phyloP scores from a whole-genome alignment of 441 rosid genomes.

The Adansonia gregorii region DNA sequence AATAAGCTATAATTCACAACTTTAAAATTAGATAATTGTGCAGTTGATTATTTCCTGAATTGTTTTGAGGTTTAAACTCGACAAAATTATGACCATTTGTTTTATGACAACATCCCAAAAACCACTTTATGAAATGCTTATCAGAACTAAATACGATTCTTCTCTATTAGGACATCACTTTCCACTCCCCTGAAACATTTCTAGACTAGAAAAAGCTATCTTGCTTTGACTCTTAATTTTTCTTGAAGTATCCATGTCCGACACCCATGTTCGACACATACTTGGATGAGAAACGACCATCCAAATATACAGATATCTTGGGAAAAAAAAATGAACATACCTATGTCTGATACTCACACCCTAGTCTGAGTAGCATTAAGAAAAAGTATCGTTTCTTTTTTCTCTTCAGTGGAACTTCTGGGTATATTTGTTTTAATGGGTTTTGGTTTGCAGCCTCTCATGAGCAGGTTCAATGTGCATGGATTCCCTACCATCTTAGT shows the following conservation, averaged over 20 bases:
- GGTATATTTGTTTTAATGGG: slow-evolving; percentile 30
- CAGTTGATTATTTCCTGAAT: neutral
- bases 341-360: too few species aligned
- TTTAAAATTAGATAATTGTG: neutral
- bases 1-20: slow-evolving; percentile 1
- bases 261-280: too few species aligned
- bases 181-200: neutral
- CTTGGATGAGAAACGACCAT: too few species aligned
- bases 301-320: too few species aligned
- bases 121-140: slow-evolving; percentile 4
- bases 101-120: neutral
- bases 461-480: slow-evolving; percentile 98
- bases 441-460: slow-evolving; percentile 66
- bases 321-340: too few species aligned
- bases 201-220: neutral
- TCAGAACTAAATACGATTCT: neutral
- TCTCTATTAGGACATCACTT: neutral
- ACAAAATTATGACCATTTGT: neutral
- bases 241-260: too few species aligned
- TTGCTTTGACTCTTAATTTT: too few species aligned
- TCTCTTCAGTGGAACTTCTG: neutral
- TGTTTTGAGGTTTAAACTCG: neutral
- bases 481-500: slow-evolving; percentile 97
- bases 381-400: neutral
- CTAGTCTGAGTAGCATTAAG: too few species aligned